Base-by-base conservation (phyloP, 345 rosid genomes). In the Diplotaxis tenuifolia region DNA sequence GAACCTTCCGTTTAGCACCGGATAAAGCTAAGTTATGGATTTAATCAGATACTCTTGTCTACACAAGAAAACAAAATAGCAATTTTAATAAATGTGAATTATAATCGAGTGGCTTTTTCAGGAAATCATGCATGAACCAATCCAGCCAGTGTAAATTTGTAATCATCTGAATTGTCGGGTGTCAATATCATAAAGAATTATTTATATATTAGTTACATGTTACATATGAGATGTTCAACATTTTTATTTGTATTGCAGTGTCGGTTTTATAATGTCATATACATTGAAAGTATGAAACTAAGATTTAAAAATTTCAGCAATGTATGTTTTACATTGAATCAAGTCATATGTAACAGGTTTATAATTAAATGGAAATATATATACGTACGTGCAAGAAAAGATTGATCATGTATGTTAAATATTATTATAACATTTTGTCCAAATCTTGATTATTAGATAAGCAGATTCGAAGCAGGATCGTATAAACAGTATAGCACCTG, bases 101-200 rank as follows among this genome's bases (percentile, higher is more conserved):
- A 10, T 54, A 42, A 5, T 18, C 42, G 9, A 31, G 1, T 11
- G 42, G 34, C 34, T 20, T 28, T 28, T 64, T 18, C 55, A 19
- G 65, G 47, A 73, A 62, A 56, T 21, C 50, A 65, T 73, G 47
- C 77, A 66, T 73, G 72, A 65, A 73, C 60, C 71, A 45, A 66
- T 38, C 65, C 77, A 73, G 60, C 60, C 4, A 73, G 50, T 9
- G 38, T 63, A 14, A 34, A 7, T 34, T 38, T 72, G 76, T 72
- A 36, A 12, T 64, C 47, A 63, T 63, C 64, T 72, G 69, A 52
- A 22, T 49, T 6, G 68, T 32, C 3, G 31, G 25, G 75, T n/a
- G 61, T 61, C 9, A 22, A 22, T 6, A 52, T 1, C 4, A 14
- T 7, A 14, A 3, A 9, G 0, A 45, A 42, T 7, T 69, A 18